These are phyloP conservation scores for Saccharomycopsis babjevae DNA, from an alignment of 805 yeast genomes.

Conservation along the genomic window DNA sequence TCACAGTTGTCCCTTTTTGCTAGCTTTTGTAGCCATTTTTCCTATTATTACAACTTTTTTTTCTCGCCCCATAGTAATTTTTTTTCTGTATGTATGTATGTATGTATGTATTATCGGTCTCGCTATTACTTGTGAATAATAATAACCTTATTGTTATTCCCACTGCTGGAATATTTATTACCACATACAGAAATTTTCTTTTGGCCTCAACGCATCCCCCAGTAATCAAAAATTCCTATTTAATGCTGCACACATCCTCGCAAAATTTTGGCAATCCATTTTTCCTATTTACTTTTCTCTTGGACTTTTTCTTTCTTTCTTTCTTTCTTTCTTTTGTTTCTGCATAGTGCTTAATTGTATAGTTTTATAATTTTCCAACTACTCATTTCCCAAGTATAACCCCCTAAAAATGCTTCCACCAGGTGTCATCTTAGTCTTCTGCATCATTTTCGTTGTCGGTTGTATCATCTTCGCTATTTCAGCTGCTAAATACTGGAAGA, in stretches of 20 bases:
- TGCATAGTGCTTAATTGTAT: not conserved
- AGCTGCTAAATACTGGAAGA: conserved; percentile 25
- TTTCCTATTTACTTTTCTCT: not conserved
- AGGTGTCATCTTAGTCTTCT: conserved; percentile 64
- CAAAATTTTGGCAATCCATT: not conserved
- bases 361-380: not conserved
- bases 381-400: not conserved
- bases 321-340: not conserved
- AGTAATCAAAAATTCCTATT: conserved; percentile 1
- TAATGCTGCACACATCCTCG: conserved; percentile 10
- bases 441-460: conserved; percentile 26
- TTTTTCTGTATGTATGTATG: too few species aligned
- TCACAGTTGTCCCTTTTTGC: too few species aligned
- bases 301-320: not conserved
- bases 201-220: not conserved
- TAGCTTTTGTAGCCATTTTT: too few species aligned
- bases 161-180: conserved; percentile 2
- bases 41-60: too few species aligned
- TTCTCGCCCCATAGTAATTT: too few species aligned
- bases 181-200: not conserved
- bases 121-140: too few species aligned
- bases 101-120: too few species aligned
- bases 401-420: conserved; percentile 48
- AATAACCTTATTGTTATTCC: too few species aligned
- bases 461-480: conserved; percentile 27